A percentile compares a stretch with the other conserved stretches of the same genome.
These are phyloP conservation scores for Lachancea quebecensis DNA, from an alignment of 805 yeast species.

Conservation along the genomic window DNA sequence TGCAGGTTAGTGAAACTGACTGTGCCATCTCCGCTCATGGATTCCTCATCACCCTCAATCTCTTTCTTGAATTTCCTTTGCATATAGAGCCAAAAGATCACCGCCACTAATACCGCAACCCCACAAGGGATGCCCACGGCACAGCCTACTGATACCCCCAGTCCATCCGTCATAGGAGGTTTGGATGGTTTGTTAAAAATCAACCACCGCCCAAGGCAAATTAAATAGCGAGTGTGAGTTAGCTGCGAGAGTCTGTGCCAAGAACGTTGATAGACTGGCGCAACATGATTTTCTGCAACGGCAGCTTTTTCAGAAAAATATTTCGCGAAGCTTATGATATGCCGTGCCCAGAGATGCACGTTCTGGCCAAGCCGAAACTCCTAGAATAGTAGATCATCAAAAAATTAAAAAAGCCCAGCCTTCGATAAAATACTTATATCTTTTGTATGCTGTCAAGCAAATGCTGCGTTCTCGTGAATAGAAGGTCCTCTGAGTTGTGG, in stretches of 20 bases:
- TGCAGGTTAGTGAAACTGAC: constrained; percentile 28
- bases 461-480: constrained; percentile 25
- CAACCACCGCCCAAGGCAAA: not conserved
- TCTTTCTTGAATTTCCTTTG: constrained; percentile 36
- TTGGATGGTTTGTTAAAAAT: not conserved
- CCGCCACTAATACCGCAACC: constrained; percentile 32
- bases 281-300: not conserved
- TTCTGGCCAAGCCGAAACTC: not conserved
- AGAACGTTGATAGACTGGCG: not conserved
- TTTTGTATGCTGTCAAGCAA: constrained; percentile 26
- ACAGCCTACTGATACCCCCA: constrained; percentile 42
- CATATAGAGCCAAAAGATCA: constrained; percentile 35
- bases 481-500: constrained; percentile 7
- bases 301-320: not conserved
- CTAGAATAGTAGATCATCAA: not conserved
- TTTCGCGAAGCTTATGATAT: not conserved
- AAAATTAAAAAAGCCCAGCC: not conserved
- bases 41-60: constrained; percentile 31
- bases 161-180: constrained; percentile 9
- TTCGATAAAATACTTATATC: constrained; percentile 11
- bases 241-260: not conserved
- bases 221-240: not conserved
- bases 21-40: constrained; percentile 34
- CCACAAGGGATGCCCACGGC: constrained; percentile 48
- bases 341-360: constrained; percentile 1